Evolutionary conservation across 164 flowering plant genomes (phyloP).

Genomic region (Santalum album): DNA sequence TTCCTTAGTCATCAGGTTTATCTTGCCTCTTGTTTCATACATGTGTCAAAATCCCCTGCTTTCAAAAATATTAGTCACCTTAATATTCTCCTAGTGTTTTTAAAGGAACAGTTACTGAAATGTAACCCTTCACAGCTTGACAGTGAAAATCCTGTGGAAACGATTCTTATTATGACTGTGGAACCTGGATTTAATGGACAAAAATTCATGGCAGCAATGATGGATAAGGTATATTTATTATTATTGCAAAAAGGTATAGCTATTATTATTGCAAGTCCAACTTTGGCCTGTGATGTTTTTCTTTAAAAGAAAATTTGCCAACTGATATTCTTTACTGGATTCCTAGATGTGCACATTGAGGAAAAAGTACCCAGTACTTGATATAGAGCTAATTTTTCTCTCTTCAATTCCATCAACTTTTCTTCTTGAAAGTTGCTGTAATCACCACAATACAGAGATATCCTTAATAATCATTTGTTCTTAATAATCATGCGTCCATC

Average conservation of each 20-base stretch:
- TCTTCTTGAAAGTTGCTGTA: background rate
- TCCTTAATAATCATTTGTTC: too few species aligned
- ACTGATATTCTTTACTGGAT: too few species aligned
- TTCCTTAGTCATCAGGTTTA: too few species aligned
- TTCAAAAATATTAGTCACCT: too few species aligned
- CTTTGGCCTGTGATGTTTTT: slow-evolving; percentile 5
- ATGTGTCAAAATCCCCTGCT: too few species aligned
- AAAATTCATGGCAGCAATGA: slow-evolving; percentile 91
- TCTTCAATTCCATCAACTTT: background rate
- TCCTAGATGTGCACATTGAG: slow-evolving; percentile 68
- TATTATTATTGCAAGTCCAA: background rate
- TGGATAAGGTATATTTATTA: slow-evolving; percentile 74
- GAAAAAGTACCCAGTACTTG: slow-evolving; percentile 81
- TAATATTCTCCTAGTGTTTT: too few species aligned
- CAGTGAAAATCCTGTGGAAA: slow-evolving; percentile 71
- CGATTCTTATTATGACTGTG: slow-evolving; percentile 99
- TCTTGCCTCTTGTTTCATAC: too few species aligned
- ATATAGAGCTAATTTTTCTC: slow-evolving; percentile 59
- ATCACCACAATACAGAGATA: background rate
- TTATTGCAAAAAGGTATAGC: background rate
- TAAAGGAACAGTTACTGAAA: too few species aligned
- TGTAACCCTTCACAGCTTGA: slow-evolving; percentile 82
- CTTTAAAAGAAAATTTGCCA: too few species aligned
- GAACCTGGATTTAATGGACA: slow-evolving; percentile 99
- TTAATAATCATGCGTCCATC: too few species aligned